Percentiles rank a stretch among this genome's conserved stretches.
phyloP scores from a whole-genome alignment of 768 basidiomycete genomes.

The Austroboletus eburneus region DNA sequence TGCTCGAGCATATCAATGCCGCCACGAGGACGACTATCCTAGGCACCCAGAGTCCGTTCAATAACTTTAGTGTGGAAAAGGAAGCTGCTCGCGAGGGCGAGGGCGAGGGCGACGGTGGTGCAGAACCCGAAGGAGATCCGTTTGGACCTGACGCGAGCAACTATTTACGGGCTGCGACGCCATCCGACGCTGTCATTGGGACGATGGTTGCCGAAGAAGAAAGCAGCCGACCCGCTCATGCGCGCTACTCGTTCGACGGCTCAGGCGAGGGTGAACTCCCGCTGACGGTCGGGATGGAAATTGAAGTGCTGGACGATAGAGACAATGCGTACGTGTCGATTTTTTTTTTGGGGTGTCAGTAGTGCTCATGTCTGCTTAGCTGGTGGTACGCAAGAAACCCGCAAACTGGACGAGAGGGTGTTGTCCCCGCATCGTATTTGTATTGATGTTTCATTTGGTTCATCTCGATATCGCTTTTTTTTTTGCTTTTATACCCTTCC shows the following conservation, averaged over 20 bases:
- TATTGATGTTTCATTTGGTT: slow-evolving; percentile 48
- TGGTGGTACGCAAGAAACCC: slow-evolving; percentile 94
- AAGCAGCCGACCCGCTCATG: slow-evolving; percentile 69
- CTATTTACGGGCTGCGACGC: slow-evolving; percentile 77
- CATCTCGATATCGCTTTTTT: slow-evolving; percentile 29
- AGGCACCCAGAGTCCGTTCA: slow-evolving; percentile 43
- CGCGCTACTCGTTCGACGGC: slow-evolving; percentile 80
- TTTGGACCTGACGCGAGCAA: slow-evolving; percentile 75
- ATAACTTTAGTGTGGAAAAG: slow-evolving; percentile 44
- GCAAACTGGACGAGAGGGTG: slow-evolving; percentile 77
- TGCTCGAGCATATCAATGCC: slow-evolving; percentile 88
- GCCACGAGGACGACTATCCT: slow-evolving; percentile 83
- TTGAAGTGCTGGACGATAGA: slow-evolving; percentile 75
- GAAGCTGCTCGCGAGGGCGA: slow-evolving; percentile 36
- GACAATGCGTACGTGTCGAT: slow-evolving; percentile 63
- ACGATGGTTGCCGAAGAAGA: slow-evolving; percentile 59
- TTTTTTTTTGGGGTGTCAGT: neutral
- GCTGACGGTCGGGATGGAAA: slow-evolving; percentile 61
- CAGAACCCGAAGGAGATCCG: slow-evolving; percentile 41
- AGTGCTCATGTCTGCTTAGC: slow-evolving; percentile 36
- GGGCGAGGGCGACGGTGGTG: slow-evolving; percentile 33
- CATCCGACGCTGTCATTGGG: slow-evolving; percentile 65
- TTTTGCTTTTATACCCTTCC: slow-evolving; percentile 35
- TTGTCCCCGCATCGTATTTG: slow-evolving; percentile 89
- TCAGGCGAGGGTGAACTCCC: slow-evolving; percentile 74